Evolutionary conservation across 495 filamentous ascomycete species (phyloP).

Genomic region (Aspergillus cavernicola): DNA sequence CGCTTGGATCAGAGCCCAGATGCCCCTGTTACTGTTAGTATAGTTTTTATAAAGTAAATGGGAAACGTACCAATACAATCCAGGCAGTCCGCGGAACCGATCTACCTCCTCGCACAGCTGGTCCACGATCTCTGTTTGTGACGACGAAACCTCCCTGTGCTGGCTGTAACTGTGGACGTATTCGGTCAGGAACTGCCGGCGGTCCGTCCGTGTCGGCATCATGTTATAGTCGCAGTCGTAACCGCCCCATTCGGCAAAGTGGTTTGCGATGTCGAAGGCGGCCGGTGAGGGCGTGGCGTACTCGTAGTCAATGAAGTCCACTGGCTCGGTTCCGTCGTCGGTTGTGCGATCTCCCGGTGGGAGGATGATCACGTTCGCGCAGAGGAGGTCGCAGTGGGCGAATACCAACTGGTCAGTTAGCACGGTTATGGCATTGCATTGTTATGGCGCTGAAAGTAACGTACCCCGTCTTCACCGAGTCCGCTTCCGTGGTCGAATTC

Average conservation of each 20-base stretch:
- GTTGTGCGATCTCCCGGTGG: constrained; percentile 39
- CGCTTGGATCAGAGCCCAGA: constrained; percentile 96
- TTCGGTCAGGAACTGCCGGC: constrained; percentile 75
- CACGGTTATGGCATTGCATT: not conserved
- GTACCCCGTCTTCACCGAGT: constrained; percentile 67
- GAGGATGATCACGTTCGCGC: constrained; percentile 90
- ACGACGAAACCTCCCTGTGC: constrained; percentile 37
- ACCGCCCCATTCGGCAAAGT: constrained; percentile 98
- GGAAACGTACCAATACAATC: constrained; percentile 66
- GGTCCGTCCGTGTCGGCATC: constrained; percentile 73
- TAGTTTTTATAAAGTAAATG: not conserved
- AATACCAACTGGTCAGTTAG: constrained; percentile 65
- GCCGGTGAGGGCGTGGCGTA: constrained; percentile 91
- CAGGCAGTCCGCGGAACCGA: constrained; percentile 81
- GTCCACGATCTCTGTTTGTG: constrained; percentile 58
- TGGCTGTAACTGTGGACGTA: constrained; percentile 61
- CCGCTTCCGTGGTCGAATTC: constrained; percentile 72
- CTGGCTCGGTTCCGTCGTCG: constrained; percentile 39
- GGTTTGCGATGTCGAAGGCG: constrained; percentile 98
- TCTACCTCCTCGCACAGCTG: constrained; percentile 77
- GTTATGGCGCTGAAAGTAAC: too few species aligned
- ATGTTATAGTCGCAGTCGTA: constrained; percentile 89
- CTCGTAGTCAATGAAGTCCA: constrained; percentile 98
- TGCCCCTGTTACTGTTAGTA: constrained; percentile 58
- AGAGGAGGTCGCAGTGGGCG: constrained; percentile 91